Conservation (phyloP, 1,139 yeast genomes). For the Citeromyces siamensis region DNA sequence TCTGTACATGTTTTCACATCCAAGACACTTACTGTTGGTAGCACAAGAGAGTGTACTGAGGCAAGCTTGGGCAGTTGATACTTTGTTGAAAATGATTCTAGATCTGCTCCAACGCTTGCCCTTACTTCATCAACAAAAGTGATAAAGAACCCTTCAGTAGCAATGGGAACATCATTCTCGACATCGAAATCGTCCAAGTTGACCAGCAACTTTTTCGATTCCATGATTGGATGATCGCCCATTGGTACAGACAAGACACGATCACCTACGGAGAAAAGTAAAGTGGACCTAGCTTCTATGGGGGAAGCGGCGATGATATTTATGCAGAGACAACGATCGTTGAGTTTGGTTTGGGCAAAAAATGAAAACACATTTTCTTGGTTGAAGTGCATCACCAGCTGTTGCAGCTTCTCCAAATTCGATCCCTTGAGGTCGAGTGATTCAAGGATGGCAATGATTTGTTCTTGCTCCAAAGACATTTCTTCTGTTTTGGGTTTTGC, state of each 20-base stretch:
- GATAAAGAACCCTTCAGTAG: neutral
- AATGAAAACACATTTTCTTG: neutral
- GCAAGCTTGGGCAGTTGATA: neutral
- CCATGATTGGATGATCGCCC: neutral
- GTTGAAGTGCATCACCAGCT: neutral
- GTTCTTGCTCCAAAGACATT: neutral
- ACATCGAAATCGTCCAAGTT: neutral
- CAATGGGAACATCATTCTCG: neutral
- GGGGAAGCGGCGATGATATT: neutral
- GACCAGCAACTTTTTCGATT: constrained; percentile 2
- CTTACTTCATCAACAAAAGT: neutral
- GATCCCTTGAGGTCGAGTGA: neutral
- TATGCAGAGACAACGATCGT: neutral
- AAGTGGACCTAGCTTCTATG: neutral
- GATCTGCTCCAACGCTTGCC: neutral
- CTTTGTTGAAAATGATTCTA: neutral
- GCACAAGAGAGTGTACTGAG: neutral
- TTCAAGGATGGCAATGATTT: neutral
- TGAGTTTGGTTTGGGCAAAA: neutral
- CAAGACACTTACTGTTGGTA: neutral
- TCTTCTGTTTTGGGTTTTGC: neutral
- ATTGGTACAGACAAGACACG: neutral
- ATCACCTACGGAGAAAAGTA: neutral
- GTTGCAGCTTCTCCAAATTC: neutral
- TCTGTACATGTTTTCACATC: neutral